phyloP scores from a whole-genome alignment of 306 rosid species.

The Oxytropis ochrocephala region DNA sequence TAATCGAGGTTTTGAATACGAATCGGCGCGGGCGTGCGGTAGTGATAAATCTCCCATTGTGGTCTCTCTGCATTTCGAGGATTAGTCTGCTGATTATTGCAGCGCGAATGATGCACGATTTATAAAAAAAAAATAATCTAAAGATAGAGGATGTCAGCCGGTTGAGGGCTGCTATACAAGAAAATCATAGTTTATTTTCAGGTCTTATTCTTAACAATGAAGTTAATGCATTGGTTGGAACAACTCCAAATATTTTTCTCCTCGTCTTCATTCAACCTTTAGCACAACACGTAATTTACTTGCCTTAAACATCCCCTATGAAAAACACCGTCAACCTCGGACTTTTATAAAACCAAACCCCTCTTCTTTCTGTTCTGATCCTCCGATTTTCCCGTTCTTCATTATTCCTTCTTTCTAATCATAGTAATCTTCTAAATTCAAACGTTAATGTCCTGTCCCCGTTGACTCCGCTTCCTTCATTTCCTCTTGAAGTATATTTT shows the following conservation, averaged over 20 bases:
- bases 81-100: too few relatives aligned
- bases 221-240: slow-evolving; percentile 1
- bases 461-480: neutral
- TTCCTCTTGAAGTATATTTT: neutral
- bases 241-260: neutral
- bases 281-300: neutral
- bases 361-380: slow-evolving; percentile 1
- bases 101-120: too few relatives aligned
- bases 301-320: neutral
- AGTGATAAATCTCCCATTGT: too few relatives aligned
- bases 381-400: neutral
- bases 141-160: neutral
- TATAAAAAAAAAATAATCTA: too few relatives aligned
- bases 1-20: too few relatives aligned
- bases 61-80: too few relatives aligned
- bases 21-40: too few relatives aligned
- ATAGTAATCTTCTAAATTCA: slow-evolving; percentile 5
- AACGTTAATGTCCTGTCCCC: too few relatives aligned
- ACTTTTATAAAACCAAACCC: slow-evolving; percentile 10
- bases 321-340: slow-evolving; percentile 64
- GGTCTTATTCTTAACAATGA: neutral
- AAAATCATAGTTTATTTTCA: neutral
- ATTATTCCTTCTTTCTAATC: slow-evolving; percentile 3
- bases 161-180: neutral
- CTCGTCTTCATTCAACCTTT: neutral